These are phyloP conservation scores for Sicyos baderoa DNA, from an alignment of 306 rosid species.

Conservation along the genomic window DNA sequence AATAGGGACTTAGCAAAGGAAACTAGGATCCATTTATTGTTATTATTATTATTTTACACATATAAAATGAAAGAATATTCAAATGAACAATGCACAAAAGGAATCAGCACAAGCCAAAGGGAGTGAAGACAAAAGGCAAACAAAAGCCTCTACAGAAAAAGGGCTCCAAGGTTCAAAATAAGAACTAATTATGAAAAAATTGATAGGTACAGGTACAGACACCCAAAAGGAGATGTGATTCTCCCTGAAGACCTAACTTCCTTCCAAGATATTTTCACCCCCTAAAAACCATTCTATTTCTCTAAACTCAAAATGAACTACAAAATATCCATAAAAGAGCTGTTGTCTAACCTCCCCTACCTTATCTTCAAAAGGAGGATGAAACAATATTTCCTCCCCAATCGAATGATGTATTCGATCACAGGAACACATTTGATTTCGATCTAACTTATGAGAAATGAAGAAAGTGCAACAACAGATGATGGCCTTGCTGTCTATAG, in stretches of 20 bases:
- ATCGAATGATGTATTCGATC: background rate
- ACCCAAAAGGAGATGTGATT: background rate
- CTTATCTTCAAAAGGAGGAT: background rate
- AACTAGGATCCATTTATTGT: background rate
- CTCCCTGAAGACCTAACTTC: background rate
- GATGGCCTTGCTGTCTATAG: background rate
- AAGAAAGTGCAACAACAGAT: background rate
- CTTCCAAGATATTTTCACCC: background rate
- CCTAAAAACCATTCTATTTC: background rate
- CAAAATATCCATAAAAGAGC: background rate
- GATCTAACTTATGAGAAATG: background rate
- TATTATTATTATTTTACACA: background rate
- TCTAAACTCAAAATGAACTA: background rate
- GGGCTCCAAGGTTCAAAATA: background rate
- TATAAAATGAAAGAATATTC: background rate
- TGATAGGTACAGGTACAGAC: background rate
- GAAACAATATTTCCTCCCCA: background rate
- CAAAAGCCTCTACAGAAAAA: background rate
- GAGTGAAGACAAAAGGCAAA: background rate
- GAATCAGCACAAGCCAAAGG: background rate
- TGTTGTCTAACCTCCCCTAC: background rate
- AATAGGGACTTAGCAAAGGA: background rate
- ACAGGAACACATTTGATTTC: background rate
- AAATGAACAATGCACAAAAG: background rate
- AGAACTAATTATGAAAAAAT: background rate